phyloP scores from a whole-genome alignment of 2,329 filamentous ascomycete species.

The Ceratocystis cubensis region DNA sequence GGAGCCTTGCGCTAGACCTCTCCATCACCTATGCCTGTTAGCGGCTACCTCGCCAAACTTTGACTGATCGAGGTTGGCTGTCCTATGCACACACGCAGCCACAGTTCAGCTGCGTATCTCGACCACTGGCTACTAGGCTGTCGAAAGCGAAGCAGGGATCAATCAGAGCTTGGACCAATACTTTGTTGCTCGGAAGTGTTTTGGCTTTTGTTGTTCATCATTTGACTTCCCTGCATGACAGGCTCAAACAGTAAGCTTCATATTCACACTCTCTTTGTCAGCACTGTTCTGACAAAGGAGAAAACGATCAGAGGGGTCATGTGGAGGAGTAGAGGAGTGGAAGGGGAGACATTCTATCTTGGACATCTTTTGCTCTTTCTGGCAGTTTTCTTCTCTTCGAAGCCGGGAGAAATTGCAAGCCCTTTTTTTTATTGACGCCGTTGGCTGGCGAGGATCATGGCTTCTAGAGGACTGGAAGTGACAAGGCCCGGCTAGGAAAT shows the following conservation, averaged over 20 bases:
- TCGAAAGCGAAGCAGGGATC: not conserved
- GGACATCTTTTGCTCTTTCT: not conserved
- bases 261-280: not conserved
- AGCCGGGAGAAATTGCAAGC: not conserved
- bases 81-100: too few species aligned
- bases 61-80: too few species aligned
- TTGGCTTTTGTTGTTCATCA: conserved; percentile 9
- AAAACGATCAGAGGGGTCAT: not conserved
- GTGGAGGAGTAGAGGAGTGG: not conserved
- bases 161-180: not conserved
- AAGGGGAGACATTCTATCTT: not conserved
- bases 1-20: not conserved
- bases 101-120: too few species aligned
- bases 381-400: not conserved
- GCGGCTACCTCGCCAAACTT: too few species aligned
- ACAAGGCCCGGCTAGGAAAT: not conserved
- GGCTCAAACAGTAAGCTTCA: not conserved
- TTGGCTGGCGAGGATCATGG: not conserved
- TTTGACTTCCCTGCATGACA: conserved; percentile 6
- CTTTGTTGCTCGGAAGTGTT: conserved; percentile 6
- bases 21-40: not conserved
- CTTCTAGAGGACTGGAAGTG: not conserved
- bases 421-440: not conserved
- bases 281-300: not conserved
- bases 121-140: too few species aligned